Conservation (phyloP, 2,329 filamentous ascomycete species). For the Neophaeococcomyces mojaviensis region DNA sequence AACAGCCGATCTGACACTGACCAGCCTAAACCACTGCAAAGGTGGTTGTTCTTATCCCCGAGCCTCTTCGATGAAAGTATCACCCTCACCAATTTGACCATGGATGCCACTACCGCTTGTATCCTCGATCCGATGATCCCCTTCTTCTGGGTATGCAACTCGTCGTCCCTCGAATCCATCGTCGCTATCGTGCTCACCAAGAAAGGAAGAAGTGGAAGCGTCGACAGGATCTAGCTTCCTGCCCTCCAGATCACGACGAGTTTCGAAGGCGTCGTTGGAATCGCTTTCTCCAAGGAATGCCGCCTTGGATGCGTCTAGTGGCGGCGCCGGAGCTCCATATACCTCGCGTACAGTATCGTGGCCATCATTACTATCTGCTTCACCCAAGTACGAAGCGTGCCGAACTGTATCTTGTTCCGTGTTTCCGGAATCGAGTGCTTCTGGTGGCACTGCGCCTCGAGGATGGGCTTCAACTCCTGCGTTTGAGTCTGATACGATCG, state of each 20-base stretch:
- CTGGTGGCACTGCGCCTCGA: too few relatives aligned
- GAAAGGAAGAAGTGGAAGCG: constrained; percentile 12
- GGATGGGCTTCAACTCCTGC: too few relatives aligned
- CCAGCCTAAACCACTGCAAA: too few relatives aligned
- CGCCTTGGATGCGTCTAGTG: constrained; percentile 14
- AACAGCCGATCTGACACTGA: too few relatives aligned
- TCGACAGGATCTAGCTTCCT: constrained; percentile 10
- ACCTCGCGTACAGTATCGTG: constrained; percentile 12
- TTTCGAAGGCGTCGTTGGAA: constrained; percentile 16
- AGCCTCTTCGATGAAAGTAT: not conserved
- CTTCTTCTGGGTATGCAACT: constrained; percentile 15
- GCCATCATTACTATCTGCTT: constrained; percentile 20
- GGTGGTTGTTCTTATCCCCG: too few relatives aligned
- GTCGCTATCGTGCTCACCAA: constrained; percentile 18
- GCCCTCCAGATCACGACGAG: constrained; percentile 11
- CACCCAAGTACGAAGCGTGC: constrained; percentile 18
- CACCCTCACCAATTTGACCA: constrained; percentile 12
- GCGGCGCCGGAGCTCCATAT: constrained; percentile 10
- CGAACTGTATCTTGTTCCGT: too few relatives aligned
- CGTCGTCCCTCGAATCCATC: constrained; percentile 19
- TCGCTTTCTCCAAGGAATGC: constrained; percentile 17
- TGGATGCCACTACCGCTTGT: constrained; percentile 15
- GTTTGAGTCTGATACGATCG: too few relatives aligned
- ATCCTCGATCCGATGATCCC: constrained; percentile 18
- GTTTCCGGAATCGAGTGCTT: too few relatives aligned